These are phyloP conservation scores for Psilocybe subaeruginosa DNA, from an alignment of 768 basidiomycete genomes.

Conservation along the genomic window DNA sequence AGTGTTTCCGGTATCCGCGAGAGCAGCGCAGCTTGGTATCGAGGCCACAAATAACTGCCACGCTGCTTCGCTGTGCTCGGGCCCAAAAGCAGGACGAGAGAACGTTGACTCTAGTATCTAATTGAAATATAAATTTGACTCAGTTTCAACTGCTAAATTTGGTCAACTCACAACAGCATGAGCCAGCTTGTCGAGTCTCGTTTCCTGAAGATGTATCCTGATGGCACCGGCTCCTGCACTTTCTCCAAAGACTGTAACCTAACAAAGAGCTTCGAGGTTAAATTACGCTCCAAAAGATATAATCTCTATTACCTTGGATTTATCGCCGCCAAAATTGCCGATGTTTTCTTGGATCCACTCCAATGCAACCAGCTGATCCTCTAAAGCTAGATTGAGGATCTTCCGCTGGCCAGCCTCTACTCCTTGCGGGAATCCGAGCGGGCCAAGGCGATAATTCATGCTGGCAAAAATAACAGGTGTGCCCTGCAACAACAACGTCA, in stretches of 20 bases:
- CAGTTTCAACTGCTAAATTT: neutral
- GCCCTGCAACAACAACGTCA: constrained; percentile 21
- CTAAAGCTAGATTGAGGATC: constrained; percentile 44
- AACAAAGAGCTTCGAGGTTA: neutral
- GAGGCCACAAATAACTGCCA: constrained; percentile 39
- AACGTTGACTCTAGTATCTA: constrained; percentile 40
- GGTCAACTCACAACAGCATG: constrained; percentile 29
- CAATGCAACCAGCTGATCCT: constrained; percentile 44
- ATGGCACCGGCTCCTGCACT: constrained; percentile 50
- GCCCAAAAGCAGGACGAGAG: constrained; percentile 33
- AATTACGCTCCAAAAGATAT: neutral
- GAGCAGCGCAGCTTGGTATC: constrained; percentile 30
- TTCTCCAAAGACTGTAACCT: constrained; percentile 54
- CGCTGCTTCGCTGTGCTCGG: constrained; percentile 27
- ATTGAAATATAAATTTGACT: neutral
- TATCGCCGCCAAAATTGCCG: constrained; percentile 56
- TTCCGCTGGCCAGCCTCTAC: constrained; percentile 25
- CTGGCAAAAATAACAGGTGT: constrained; percentile 44
- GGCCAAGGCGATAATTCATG: constrained; percentile 41
- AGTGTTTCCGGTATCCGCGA: constrained; percentile 25
- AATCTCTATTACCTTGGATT: constrained; percentile 20
- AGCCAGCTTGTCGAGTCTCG: constrained; percentile 28
- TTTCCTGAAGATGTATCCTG: constrained; percentile 35
- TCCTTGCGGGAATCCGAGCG: constrained; percentile 45
- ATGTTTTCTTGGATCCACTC: constrained; percentile 63